Evolutionary conservation across 1,284 basidiomycete genomes (phyloP), one percentile per base, ranked within the genome.

Genomic region (Sanghuangporus weigelae): DNA sequence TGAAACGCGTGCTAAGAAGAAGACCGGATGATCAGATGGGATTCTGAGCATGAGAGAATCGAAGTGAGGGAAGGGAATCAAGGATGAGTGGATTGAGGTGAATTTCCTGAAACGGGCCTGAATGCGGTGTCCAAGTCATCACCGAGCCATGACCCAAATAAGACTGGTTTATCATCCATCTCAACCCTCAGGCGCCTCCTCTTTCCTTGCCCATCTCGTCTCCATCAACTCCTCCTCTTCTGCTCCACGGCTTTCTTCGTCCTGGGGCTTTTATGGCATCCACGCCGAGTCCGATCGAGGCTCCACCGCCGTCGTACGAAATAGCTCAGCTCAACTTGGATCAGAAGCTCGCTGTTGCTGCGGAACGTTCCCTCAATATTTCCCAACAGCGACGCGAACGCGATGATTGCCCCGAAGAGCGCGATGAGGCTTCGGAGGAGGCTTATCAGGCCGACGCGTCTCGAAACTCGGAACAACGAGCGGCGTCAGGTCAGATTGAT

Each of bases 311-410:
- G 70, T 80, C 76, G 68, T 89, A 75, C 78, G 82, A 77, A 74
- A 75, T 66, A 74, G 83, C 77, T 68, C 76, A 84, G 57, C 77
- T 81, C 64, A 82, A 84, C 65, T 82, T 81, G 50, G 83, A 88
- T 71, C 79, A 75, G 53, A 89, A 86, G 71, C 74, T 81, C 50
- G 71, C 77, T 1, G 73, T 74, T 40, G 79, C 79, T 7, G 62
- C 81, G 10, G 74, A 81, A 57, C 67, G 74, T 42, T 82, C 81
- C 21, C 64, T 75, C 11, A 44, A 65, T 16, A 44, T 61, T 14
- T 3, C 66, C 1, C 26, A 64, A 5, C 48, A 51, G 3, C 42
- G 55, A 39, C 44, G 51, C 49, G 51, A 54, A 40, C 11, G 51
- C 4, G 56, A 49, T 23, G n/a, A n/a, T 4, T 16, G 48, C 0